Conservation (phyloP, 2,329 filamentous ascomycete species). For the Penicillium sp. region DNA sequence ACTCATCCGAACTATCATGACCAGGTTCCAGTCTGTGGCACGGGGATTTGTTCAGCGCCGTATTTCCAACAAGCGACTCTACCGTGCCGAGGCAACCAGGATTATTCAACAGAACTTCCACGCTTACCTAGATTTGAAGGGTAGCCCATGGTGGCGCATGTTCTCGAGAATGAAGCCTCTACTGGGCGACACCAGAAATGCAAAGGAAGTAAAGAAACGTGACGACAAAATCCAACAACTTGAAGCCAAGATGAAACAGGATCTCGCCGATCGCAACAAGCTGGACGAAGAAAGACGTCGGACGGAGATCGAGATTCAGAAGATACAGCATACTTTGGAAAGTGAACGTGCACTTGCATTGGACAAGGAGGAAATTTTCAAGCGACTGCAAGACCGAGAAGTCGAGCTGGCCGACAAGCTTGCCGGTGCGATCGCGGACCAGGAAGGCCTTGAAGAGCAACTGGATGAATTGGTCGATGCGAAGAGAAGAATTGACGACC, state of each 20-base stretch:
- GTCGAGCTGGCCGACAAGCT: conserved; percentile 90
- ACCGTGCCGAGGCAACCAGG: conserved; percentile 87
- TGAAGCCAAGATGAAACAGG: conserved; percentile 76
- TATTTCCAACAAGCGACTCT: conserved; percentile 86
- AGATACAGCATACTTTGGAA: conserved; percentile 90
- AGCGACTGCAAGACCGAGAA: conserved; percentile 88
- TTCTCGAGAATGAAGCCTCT: conserved; percentile 94
- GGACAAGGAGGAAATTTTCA: conserved; percentile 99
- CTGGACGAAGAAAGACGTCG: conserved; percentile 89
- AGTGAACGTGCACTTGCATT: conserved; percentile 92
- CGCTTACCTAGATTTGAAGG: conserved; percentile 82
- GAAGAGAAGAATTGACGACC: conserved; percentile 83
- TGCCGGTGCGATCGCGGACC: conserved; percentile 85
- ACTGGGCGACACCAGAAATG: conserved; percentile 85
- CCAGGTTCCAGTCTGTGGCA: conserved; percentile 85
- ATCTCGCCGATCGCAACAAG: conserved; percentile 70
- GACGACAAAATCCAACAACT: conserved; percentile 91
- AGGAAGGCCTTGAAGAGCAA: conserved; percentile 90
- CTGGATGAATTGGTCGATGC: conserved; percentile 83
- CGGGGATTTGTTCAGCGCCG: conserved; percentile 86
- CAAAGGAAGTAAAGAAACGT: conserved; percentile 88
- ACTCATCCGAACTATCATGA: conserved; percentile 90
- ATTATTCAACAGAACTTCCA: conserved; percentile 95
- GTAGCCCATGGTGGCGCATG: conserved; percentile 96
- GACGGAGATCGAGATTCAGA: conserved; percentile 80